A percentile compares a stretch with the other conserved stretches of the same genome.
These are phyloP conservation scores for Plectosphaerella plurivora DNA, from an alignment of 2,329 filamentous ascomycete genomes.

Conservation along the genomic window DNA sequence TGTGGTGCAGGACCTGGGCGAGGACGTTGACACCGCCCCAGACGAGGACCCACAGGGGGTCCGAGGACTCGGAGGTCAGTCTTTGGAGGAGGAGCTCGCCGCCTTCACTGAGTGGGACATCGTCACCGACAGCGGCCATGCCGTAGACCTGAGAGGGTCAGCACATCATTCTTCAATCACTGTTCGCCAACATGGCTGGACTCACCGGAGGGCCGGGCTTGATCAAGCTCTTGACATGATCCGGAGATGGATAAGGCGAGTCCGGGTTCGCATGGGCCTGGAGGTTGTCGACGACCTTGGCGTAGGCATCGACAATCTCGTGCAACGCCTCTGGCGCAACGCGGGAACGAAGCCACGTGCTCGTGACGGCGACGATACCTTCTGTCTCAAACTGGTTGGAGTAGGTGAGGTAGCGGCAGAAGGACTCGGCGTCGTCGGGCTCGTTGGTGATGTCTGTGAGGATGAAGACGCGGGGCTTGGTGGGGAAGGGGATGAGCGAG, in stretches of 20 bases:
- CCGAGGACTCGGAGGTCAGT: conserved; percentile 18
- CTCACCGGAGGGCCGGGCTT: conserved; percentile 28
- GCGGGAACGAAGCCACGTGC: conserved; percentile 37
- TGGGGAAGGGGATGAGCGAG: conserved; percentile 4
- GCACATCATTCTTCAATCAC: background rate
- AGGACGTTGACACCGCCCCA: conserved; percentile 52
- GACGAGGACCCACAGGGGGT: conserved; percentile 45
- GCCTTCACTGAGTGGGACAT: conserved; percentile 29
- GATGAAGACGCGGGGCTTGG: conserved; percentile 32
- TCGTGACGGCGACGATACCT: conserved; percentile 40
- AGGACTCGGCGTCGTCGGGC: conserved; percentile 38
- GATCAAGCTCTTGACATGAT: conserved; percentile 28
- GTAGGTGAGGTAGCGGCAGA: conserved; percentile 39
- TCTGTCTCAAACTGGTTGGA: conserved; percentile 40
- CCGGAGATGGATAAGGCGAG: conserved; percentile 32
- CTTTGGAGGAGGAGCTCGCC: conserved; percentile 34
- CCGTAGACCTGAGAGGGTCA: conserved; percentile 22
- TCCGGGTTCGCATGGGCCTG: conserved; percentile 41
- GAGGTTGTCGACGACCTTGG: conserved; percentile 38
- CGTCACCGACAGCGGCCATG: conserved; percentile 23
- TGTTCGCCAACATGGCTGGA: background rate
- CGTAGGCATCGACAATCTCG: conserved; percentile 38
- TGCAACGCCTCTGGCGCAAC: conserved; percentile 36
- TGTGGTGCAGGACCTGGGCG: conserved; percentile 39
- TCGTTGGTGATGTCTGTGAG: conserved; percentile 41